Evolutionary conservation across 768 basidiomycete genomes (phyloP).

Genomic region (Calocybe gangraenosa): DNA sequence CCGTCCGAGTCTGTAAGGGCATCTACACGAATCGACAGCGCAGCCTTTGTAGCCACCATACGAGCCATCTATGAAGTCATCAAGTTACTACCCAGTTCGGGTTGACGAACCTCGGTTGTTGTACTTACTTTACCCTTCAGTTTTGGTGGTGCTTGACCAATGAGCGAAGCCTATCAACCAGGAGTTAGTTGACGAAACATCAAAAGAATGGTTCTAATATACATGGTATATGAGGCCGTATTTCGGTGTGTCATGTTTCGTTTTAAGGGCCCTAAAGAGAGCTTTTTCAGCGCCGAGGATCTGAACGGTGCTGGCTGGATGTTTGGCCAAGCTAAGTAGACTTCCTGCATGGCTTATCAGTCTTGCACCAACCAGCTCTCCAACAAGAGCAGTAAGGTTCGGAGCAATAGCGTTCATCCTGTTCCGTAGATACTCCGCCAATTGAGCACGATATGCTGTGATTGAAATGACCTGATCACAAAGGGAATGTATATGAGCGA

Average conservation of each 20-base stretch:
- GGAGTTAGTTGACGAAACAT: conserved; percentile 6
- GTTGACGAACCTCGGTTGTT: too few species aligned
- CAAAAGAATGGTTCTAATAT: conserved; percentile 20
- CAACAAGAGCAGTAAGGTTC: conserved; percentile 88
- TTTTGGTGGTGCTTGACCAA: conserved; percentile 96
- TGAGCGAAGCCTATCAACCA: conserved; percentile 71
- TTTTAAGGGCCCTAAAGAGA: conserved; percentile 95
- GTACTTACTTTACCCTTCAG: conserved; percentile 91
- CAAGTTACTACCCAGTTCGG: too few species aligned
- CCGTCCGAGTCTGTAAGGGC: conserved; percentile 90
- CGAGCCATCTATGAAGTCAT: conserved; percentile 77
- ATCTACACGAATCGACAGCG: conserved; percentile 95
- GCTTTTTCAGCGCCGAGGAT: conserved; percentile 99
- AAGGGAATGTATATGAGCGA: conserved; percentile 92
- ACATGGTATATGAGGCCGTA: conserved; percentile 99
- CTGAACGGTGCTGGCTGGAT: conserved; percentile 97
- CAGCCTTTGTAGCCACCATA: conserved; percentile 99
- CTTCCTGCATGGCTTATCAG: conserved; percentile 96
- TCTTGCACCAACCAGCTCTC: conserved; percentile 90
- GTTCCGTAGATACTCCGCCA: conserved; percentile 95
- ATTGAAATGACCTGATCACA: conserved; percentile 99
- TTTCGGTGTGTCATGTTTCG: conserved; percentile 98
- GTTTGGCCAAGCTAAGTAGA: conserved; percentile 92
- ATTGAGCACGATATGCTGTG: conserved; percentile 88
- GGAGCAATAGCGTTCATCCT: conserved; percentile 98